phyloP scores from a whole-genome alignment of 352 stramenopile species.

The Blastocystis sp. region DNA sequence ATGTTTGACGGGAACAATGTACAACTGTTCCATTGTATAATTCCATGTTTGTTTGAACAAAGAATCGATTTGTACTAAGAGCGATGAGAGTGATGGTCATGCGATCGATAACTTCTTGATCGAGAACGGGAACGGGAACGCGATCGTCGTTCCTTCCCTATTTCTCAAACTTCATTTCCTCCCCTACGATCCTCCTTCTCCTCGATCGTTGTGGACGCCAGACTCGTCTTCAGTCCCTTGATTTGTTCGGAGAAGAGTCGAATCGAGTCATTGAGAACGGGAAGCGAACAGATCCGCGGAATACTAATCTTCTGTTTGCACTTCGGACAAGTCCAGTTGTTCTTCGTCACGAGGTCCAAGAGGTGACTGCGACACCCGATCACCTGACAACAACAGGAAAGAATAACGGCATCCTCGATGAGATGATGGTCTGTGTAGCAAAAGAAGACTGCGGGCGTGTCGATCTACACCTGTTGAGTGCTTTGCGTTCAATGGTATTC shows the following conservation, averaged over 20 bases:
- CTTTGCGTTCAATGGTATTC: background rate
- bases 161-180: too few relatives aligned
- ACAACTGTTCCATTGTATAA: constrained; percentile 27
- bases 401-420: constrained; percentile 30
- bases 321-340: background rate
- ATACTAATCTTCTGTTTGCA: background rate
- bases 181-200: background rate
- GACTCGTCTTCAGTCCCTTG: background rate
- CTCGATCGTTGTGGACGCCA: too few relatives aligned
- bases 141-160: too few relatives aligned
- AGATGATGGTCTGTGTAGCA: background rate
- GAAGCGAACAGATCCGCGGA: background rate
- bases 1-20: background rate
- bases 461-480: constrained; percentile 35
- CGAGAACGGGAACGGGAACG: background rate
- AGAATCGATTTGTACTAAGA: too few relatives aligned
- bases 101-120: background rate
- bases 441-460: constrained; percentile 12
- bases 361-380: constrained; percentile 8
- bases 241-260: background rate
- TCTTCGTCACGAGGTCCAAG: background rate
- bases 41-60: background rate
- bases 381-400: constrained; percentile 24
- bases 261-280: background rate
- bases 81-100: background rate